Conservation (phyloP, 73 alveolate genomes). For the Uronychia binucleata region DNA sequence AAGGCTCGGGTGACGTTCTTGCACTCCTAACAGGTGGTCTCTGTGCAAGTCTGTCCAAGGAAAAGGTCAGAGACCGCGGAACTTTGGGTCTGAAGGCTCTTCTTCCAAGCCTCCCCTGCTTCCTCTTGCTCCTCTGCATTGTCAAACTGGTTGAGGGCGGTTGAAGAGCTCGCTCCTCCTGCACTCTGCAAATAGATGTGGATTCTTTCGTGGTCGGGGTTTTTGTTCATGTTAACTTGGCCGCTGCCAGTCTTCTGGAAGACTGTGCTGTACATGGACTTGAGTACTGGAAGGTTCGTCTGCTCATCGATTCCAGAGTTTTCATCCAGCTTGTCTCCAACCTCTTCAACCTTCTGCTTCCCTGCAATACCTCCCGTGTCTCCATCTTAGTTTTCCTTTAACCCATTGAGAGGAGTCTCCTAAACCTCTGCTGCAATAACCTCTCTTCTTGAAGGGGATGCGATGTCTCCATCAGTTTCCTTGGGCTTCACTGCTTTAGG, state of each 20-base stretch:
- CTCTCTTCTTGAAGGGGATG: neutral
- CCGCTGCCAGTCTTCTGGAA: neutral
- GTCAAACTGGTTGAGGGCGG: no score
- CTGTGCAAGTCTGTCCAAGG: constrained; percentile 37
- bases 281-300: neutral
- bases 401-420: neutral
- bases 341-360: neutral
- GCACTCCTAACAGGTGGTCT: constrained; percentile 34
- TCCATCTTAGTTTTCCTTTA: no score
- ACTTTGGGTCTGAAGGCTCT: constrained; percentile 12
- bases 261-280: neutral
- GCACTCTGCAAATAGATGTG: neutral
- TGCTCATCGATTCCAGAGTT: neutral
- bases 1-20: constrained; percentile 29
- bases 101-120: constrained; percentile 48
- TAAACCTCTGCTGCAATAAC: neutral
- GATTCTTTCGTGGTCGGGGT: constrained; percentile 1
- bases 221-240: neutral
- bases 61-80: constrained; percentile 48
- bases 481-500: neutral
- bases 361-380: neutral
- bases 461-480: neutral
- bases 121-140: constrained; percentile 21
- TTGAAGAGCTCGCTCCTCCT: neutral
- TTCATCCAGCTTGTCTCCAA: neutral